phyloP scores from a whole-genome alignment of 2,329 filamentous ascomycete genomes.

The Ilyonectria robusta region DNA sequence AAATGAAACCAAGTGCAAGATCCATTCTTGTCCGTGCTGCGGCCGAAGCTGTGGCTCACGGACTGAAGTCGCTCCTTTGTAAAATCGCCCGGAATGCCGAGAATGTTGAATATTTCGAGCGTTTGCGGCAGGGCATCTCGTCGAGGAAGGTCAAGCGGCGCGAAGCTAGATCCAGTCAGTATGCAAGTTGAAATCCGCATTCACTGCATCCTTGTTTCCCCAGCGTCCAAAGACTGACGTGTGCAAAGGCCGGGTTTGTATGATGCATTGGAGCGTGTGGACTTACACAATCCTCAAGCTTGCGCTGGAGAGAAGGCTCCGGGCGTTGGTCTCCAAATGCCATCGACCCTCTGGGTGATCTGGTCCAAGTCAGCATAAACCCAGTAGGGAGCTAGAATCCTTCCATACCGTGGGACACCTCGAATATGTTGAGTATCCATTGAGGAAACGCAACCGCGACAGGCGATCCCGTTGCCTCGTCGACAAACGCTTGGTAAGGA shows the following conservation, averaged over 20 bases:
- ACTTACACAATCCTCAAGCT: constrained; percentile 51
- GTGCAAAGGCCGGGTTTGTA: not conserved
- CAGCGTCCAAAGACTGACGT: not conserved
- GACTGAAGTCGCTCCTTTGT: constrained; percentile 48
- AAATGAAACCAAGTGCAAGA: constrained; percentile 53
- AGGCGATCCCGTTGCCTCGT: constrained; percentile 41
- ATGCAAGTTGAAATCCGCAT: not conserved
- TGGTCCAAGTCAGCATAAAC: constrained; percentile 28
- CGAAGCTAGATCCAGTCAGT: constrained; percentile 43
- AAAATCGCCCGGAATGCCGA: constrained; percentile 51
- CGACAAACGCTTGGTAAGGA: constrained; percentile 45
- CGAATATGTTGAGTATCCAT: constrained; percentile 48
- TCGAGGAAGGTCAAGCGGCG: constrained; percentile 48
- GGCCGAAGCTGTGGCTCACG: constrained; percentile 54
- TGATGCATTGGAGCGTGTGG: not conserved
- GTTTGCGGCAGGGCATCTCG: constrained; percentile 40
- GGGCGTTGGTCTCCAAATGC: constrained; percentile 40
- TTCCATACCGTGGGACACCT: constrained; percentile 41
- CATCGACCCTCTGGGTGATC: constrained; percentile 46
- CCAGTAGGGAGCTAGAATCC: not conserved
- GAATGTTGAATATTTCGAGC: constrained; percentile 48
- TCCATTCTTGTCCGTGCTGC: constrained; percentile 43
- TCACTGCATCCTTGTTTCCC: not conserved
- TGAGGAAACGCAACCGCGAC: constrained; percentile 39
- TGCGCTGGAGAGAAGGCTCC: constrained; percentile 42